Percentiles rank a stretch among this genome's conserved stretches.
These are phyloP conservation scores for Quercus gilva DNA, from an alignment of 306 rosid genomes.

Conservation along the genomic window DNA sequence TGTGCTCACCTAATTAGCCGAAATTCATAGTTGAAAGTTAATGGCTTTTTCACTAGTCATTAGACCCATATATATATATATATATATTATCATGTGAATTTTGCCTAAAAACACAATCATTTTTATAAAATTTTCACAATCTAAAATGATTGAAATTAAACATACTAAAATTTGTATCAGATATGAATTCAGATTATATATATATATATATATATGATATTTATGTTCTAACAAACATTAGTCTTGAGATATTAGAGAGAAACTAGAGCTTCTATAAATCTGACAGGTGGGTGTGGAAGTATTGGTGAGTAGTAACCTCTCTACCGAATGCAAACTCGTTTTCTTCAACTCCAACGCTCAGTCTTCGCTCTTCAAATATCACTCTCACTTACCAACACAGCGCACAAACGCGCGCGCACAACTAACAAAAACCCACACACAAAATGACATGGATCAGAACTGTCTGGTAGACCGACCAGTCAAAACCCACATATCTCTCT, in stretches of 20 bases:
- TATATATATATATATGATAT: no score
- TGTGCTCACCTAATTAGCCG: not conserved
- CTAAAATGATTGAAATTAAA: no score
- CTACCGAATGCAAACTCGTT: not conserved
- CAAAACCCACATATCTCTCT: conserved; percentile 24
- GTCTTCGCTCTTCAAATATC: conserved; percentile 36
- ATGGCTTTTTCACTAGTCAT: no score
- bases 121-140: no score
- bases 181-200: no score
- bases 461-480: conserved; percentile 86
- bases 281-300: conserved; percentile 34
- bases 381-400: not conserved
- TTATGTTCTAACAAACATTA: no score
- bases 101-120: no score
- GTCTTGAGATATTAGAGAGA: no score
- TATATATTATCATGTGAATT: no score
- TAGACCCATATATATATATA: no score
- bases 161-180: no score
- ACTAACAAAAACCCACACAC: conserved; percentile 27
- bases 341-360: conserved; percentile 26
- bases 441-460: not conserved
- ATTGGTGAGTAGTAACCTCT: conserved; percentile 15
- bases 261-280: not conserved
- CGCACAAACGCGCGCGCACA: conserved; percentile 18
- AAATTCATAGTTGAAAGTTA: no score